A percentile compares a stretch with the other conserved stretches of the same genome.
These are phyloP conservation scores for Amoebophrya sp. DNA, from an alignment of 169 alveolate species.

Conservation along the genomic window DNA sequence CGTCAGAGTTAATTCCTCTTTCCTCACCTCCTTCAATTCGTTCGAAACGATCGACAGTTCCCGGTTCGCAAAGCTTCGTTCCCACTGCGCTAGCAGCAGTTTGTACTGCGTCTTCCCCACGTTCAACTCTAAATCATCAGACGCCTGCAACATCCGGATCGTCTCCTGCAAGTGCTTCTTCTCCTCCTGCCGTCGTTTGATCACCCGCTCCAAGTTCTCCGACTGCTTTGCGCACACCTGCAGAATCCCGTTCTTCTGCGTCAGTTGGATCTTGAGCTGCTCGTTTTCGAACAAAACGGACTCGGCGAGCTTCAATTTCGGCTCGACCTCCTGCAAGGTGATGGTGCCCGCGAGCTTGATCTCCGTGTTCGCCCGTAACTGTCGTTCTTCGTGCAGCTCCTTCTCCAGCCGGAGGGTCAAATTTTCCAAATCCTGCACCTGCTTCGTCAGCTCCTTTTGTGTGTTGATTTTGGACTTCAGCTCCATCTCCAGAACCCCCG, in stretches of 20 bases:
- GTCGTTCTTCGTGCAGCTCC: conserved; percentile 18
- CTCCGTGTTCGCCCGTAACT: neutral
- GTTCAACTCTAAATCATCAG: neutral
- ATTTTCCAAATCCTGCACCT: neutral
- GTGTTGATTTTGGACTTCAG: neutral
- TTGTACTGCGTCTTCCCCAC: conserved; percentile 24
- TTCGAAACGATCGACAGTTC: neutral
- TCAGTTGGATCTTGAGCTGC: neutral
- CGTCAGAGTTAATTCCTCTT: neutral
- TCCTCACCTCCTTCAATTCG: neutral
- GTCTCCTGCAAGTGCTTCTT: neutral
- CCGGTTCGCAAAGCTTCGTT: neutral
- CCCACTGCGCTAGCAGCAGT: conserved; percentile 15
- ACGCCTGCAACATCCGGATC: neutral
- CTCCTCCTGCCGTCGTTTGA: conserved; percentile 15
- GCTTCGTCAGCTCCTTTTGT: neutral
- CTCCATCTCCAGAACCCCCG: neutral
- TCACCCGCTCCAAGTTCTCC: neutral
- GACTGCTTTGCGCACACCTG: neutral
- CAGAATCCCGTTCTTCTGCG: neutral
- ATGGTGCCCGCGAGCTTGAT: neutral
- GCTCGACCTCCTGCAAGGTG: neutral
- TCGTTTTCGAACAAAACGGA: neutral
- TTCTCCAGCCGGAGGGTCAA: neutral
- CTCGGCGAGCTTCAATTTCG: neutral